These are phyloP conservation scores for Rhizopus microsporus DNA, from an alignment of 371 early-diverging fungal genomes.

Conservation along the genomic window DNA sequence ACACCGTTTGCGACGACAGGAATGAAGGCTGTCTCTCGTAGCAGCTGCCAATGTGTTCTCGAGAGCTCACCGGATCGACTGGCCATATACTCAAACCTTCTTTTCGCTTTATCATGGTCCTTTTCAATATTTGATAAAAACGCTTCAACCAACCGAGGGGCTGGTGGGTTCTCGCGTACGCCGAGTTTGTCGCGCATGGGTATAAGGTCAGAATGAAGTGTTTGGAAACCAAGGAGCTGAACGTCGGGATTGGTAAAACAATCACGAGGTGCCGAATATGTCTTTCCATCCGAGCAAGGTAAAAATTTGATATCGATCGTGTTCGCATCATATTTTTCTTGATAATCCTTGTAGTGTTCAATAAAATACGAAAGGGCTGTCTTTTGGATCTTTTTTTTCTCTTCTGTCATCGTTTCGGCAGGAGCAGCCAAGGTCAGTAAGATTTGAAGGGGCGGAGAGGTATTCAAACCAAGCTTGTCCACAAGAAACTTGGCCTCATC, in stretches of 20 bases:
- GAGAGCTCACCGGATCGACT: slow-evolving; percentile 62
- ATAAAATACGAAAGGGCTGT: slow-evolving; percentile 70
- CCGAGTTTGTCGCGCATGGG: slow-evolving; percentile 69
- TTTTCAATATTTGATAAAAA: slow-evolving; percentile 41
- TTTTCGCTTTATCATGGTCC: slow-evolving; percentile 47
- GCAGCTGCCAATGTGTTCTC: slow-evolving; percentile 52
- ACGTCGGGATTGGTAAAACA: slow-evolving; percentile 68
- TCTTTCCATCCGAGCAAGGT: slow-evolving; percentile 54
- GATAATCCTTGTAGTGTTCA: slow-evolving; percentile 68
- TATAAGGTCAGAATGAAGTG: slow-evolving; percentile 60
- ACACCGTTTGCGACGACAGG: slow-evolving; percentile 47
- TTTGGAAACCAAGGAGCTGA: slow-evolving; percentile 66
- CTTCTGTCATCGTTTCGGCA: slow-evolving; percentile 10
- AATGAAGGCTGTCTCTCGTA: slow-evolving; percentile 61
- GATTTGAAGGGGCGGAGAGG: slow-evolving; percentile 53
- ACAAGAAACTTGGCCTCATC: slow-evolving; percentile 66
- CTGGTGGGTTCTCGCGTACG: slow-evolving; percentile 63
- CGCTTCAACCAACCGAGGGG: slow-evolving; percentile 49
- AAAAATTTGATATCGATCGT: slow-evolving; percentile 61
- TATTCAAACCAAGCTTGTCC: slow-evolving; percentile 62
- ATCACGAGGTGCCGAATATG: slow-evolving; percentile 52
- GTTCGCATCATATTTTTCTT: slow-evolving; percentile 41
- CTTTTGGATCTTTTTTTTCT: slow-evolving; percentile 37
- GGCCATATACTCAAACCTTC: slow-evolving; percentile 72
- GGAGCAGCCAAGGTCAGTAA: slow-evolving; percentile 59